Conservation (phyloP, 176 grass and related monocot genomes). For the Triticum aestivum region IWGSC_CS_RefSeq_v2.1 NC_057801.1:645942392-645942891, state of each 20-base stretch:
- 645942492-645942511: slow-evolving; percentile 57
- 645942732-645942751: slow-evolving; percentile 72
- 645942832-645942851: slow-evolving; percentile 31
- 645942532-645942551: slow-evolving; percentile 60
- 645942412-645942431: slow-evolving; percentile 69
- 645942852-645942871: too few species aligned
- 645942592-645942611: neutral
- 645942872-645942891: slow-evolving; percentile 25
- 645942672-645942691: slow-evolving; percentile 65
- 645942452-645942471: slow-evolving; percentile 32
- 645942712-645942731: slow-evolving; percentile 87
- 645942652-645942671: slow-evolving; percentile 23
- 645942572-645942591: neutral
- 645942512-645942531: slow-evolving; percentile 62
- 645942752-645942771: slow-evolving; percentile 19
- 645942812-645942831: neutral
- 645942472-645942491: slow-evolving; percentile 51
- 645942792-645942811: slow-evolving; percentile 53
- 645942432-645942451: slow-evolving; percentile 50
- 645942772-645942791: neutral
- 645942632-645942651: slow-evolving; percentile 49
- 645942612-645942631: neutral
- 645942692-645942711: slow-evolving; percentile 69
- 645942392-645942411: slow-evolving; percentile 77
- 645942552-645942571: slow-evolving; percentile 30